Conservation (phyloP, 192 early-diverging fungal genomes). For the Pilaira anomala region DNA sequence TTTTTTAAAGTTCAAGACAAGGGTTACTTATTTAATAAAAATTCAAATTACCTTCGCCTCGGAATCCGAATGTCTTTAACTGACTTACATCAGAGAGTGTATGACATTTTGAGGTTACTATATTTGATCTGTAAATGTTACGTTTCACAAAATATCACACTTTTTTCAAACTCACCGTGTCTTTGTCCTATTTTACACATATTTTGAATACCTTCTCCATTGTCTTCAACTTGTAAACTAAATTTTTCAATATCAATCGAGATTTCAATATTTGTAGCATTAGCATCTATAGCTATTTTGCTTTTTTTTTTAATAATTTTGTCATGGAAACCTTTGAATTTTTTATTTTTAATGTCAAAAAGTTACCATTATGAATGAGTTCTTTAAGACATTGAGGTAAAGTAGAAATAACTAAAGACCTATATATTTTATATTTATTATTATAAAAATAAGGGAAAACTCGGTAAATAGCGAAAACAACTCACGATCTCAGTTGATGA, state of each 20-base stretch:
- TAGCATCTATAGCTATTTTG: constrained; percentile 53
- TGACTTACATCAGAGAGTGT: constrained; percentile 38
- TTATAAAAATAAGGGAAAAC: neutral
- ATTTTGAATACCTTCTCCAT: constrained; percentile 59
- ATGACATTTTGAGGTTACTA: constrained; percentile 60
- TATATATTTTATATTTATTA: neutral
- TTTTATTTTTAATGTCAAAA: neutral
- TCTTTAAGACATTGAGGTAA: constrained; percentile 57
- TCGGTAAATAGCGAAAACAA: neutral
- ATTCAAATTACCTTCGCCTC: constrained; percentile 65
- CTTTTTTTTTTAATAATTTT: neutral
- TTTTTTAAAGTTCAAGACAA: neutral
- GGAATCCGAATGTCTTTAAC: constrained; percentile 57
- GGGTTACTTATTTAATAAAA: neutral
- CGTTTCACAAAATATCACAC: no score
- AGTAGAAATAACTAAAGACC: constrained; percentile 16
- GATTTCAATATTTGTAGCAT: constrained; percentile 48
- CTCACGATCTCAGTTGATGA: constrained; percentile 16
- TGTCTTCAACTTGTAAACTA: constrained; percentile 56
- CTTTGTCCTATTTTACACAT: constrained; percentile 49
- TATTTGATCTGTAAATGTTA: neutral
- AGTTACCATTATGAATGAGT: constrained; percentile 59
- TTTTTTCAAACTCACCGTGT: constrained; percentile 27
- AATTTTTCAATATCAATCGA: constrained; percentile 39
- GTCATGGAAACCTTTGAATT: neutral